Base-by-base conservation (phyloP, 805 yeast genomes). In the Priceomyces castillae region DNA sequence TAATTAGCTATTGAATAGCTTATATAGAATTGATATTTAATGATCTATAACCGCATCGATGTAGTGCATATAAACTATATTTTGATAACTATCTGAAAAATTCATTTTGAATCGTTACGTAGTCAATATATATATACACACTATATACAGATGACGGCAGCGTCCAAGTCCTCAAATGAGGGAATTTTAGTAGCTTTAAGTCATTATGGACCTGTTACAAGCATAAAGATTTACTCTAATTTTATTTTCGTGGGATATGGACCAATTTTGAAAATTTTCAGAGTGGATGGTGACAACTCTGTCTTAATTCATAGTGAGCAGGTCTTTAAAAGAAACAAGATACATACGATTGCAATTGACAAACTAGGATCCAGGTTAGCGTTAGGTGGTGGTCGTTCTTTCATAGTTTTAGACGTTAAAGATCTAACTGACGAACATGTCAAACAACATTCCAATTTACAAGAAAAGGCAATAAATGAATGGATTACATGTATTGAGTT, bases 401-500 rank as follows among this genome's bases (percentile, higher is more conserved):
- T 86, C 37, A 65, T 76, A 5, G 55, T 84, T 3, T 42, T 76
- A 1, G 48, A 62, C 1, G 46, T 70, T 10, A 42, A 51, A 0
- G 65, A 66, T n/a, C 42, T 68, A 3, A 42, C 69, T 30, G 53
- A 62, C 11, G 36, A 48, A 19, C 38, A 31, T 1, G 17, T 16
- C 20, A 22, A 40, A 53, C 16, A 34, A 18, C 26, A 18, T 3
- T 12, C 11, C 15, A 7, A 42, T 46, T 26, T 57, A 2, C 56
- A n/a, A 2, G 86, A 84, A 50, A 69, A 65, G 42, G 74, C 76
- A 28, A 65, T 80, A 35, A 78, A 80, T 44, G 97, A 92, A 61
- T 90, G 98, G 97, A 81, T 94, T 40, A 74, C 81, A 33, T 65
- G 82, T 15, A 76, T 78, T 17, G 80, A 73, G 42, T 83, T 86